Percentiles rank a stretch among this genome's conserved stretches.
Conservation (phyloP, 371 early-diverging fungal genomes). For the Umbelopsis sp. region DNA sequence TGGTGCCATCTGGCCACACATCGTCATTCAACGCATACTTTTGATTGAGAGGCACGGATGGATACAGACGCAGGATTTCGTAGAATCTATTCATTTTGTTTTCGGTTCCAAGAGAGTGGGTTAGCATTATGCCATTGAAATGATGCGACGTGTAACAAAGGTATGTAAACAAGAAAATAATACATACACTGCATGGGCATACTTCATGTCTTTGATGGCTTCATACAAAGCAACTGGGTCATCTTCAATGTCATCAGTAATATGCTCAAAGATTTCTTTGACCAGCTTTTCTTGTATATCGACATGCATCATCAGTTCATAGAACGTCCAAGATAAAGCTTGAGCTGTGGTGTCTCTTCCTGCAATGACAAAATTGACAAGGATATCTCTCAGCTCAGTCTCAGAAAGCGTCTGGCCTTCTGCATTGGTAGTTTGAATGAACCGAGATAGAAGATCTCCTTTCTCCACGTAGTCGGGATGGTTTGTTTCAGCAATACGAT, state of each 20-base stretch:
- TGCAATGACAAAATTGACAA: slow-evolving; percentile 73
- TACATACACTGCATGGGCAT: slow-evolving; percentile 62
- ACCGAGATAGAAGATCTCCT: slow-evolving; percentile 59
- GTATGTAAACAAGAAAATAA: too few species aligned
- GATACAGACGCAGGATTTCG: slow-evolving; percentile 73
- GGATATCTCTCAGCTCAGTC: slow-evolving; percentile 61
- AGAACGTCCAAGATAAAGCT: slow-evolving; percentile 73
- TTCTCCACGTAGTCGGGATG: slow-evolving; percentile 29
- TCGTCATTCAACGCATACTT: slow-evolving; percentile 70
- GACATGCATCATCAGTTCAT: slow-evolving; percentile 51
- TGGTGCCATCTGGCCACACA: slow-evolving; percentile 72
- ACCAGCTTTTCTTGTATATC: slow-evolving; percentile 55
- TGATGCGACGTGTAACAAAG: too few species aligned
- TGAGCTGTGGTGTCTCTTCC: slow-evolving; percentile 76
- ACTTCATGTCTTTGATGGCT: slow-evolving; percentile 51
- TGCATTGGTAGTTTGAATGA: slow-evolving; percentile 58
- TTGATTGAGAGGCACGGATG: slow-evolving; percentile 69
- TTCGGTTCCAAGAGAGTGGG: not conserved
- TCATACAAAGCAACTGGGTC: slow-evolving; percentile 46
- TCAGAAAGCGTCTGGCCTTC: slow-evolving; percentile 55
- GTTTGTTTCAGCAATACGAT: slow-evolving; percentile 34
- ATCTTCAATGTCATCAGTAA: slow-evolving; percentile 39
- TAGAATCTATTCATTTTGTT: slow-evolving; percentile 34
- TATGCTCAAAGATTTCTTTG: slow-evolving; percentile 54
- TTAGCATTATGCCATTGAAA: too few species aligned